phyloP scores from a whole-genome alignment of 257 asterid genomes.

The Penstemon davidsonii region DNA sequence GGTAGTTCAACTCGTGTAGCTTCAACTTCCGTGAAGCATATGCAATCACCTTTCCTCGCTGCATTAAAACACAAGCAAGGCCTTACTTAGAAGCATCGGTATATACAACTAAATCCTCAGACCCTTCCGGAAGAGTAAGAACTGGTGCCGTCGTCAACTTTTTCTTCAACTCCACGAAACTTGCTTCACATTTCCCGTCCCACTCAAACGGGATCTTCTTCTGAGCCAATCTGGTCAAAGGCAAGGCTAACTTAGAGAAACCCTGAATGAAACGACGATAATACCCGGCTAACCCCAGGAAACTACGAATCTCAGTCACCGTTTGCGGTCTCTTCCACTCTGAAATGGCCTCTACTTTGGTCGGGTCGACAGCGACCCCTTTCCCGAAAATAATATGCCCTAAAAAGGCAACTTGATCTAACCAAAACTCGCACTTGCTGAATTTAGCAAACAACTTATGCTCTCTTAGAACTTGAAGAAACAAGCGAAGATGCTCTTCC shows the following conservation, averaged over 20 bases:
- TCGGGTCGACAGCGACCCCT: background rate
- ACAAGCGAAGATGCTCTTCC: too few species aligned
- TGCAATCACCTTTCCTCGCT: background rate
- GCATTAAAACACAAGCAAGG: background rate
- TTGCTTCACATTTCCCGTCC: background rate
- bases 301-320: background rate
- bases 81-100: background rate
- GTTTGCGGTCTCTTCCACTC: background rate
- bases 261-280: background rate
- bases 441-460: too few species aligned
- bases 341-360: background rate
- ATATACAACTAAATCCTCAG: background rate
- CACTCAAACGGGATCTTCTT: background rate
- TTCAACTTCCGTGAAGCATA: background rate
- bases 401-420: too few species aligned
- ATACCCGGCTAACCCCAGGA: background rate
- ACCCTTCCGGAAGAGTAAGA: background rate
- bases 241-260: background rate
- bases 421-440: too few species aligned
- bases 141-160: background rate
- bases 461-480: background rate
- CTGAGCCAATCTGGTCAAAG: too few species aligned
- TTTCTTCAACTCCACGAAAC: background rate
- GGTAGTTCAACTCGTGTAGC: too few species aligned
- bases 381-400: too few species aligned